A percentile compares a stretch with the other conserved stretches of the same genome.
Evolutionary conservation across 163 green algal genomes (phyloP).

Genomic region (Chloromonas sp.): DNA sequence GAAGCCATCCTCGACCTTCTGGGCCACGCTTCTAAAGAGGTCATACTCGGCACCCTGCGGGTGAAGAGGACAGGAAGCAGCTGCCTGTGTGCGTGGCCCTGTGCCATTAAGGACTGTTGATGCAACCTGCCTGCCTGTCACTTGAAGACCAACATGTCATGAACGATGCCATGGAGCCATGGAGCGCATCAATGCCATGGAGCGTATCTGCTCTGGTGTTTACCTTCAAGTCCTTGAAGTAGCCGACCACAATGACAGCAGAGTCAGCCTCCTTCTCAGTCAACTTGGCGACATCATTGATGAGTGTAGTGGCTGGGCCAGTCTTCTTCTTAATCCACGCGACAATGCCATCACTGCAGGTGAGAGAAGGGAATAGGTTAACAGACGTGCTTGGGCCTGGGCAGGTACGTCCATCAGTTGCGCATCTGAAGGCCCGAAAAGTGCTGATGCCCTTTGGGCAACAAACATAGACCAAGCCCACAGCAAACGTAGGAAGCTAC

Average conservation of each 20-base stretch:
- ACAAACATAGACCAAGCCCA: too few species aligned
- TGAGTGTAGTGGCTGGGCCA: constrained; percentile 54
- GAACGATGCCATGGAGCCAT: too few species aligned
- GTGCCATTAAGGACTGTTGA: too few species aligned
- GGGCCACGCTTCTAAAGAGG: constrained; percentile 42
- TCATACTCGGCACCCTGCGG: constrained; percentile 47
- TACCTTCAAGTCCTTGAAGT: constrained; percentile 60
- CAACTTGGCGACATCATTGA: constrained; percentile 42
- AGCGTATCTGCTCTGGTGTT: background rate
- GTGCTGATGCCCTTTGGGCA: too few species aligned
- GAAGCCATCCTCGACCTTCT: constrained; percentile 51
- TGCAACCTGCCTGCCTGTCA: too few species aligned
- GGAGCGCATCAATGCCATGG: too few species aligned
- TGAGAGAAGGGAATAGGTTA: background rate
- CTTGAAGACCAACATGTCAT: too few species aligned
- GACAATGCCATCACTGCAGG: constrained; percentile 67
- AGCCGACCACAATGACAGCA: constrained; percentile 55
- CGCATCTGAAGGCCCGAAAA: too few species aligned
- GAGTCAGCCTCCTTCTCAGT: constrained; percentile 34
- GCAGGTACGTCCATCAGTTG: too few species aligned
- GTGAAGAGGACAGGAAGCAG: background rate
- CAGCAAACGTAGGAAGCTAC: too few species aligned
- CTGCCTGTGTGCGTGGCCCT: too few species aligned
- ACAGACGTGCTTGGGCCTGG: background rate
- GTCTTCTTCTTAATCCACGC: constrained; percentile 86